A percentile compares a stretch with the other conserved stretches of the same genome.
These are phyloP conservation scores for Verticillium isaacii DNA, from an alignment of 2,329 filamentous ascomycete genomes.

Conservation along the genomic window DNA sequence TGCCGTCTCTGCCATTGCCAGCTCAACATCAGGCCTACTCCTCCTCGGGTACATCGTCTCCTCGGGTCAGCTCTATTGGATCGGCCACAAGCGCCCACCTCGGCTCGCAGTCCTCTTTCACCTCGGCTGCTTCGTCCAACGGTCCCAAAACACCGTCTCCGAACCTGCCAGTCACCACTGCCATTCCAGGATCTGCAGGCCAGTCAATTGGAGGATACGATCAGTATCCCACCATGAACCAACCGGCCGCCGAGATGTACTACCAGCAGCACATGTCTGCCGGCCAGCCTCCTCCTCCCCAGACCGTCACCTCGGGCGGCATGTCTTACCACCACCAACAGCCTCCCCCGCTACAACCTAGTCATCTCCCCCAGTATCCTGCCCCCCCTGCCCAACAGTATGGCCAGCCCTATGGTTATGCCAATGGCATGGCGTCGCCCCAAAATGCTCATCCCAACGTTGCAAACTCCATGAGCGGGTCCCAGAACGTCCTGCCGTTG, in stretches of 20 bases:
- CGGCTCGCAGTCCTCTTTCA: conserved; percentile 51
- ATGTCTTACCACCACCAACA: conserved; percentile 75
- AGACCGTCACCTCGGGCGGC: conserved; percentile 68
- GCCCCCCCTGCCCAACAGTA: conserved; percentile 54
- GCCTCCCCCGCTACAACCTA: conserved; percentile 69
- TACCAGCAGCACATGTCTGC: conserved; percentile 76
- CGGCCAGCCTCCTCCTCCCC: conserved; percentile 68
- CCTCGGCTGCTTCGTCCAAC: conserved; percentile 51
- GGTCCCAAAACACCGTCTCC: conserved; percentile 77
- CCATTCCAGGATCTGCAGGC: conserved; percentile 33
- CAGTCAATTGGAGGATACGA: conserved; percentile 35
- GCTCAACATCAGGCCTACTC: conserved; percentile 66
- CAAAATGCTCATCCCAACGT: conserved; percentile 63
- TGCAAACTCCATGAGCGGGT: conserved; percentile 61
- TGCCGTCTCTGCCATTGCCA: conserved; percentile 66
- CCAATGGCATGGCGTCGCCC: conserved; percentile 77
- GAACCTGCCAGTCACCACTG: conserved; percentile 49
- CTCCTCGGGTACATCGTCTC: conserved; percentile 63
- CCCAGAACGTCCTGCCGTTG: conserved; percentile 63
- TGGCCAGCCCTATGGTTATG: conserved; percentile 61
- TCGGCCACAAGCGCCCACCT: conserved; percentile 47
- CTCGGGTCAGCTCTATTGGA: conserved; percentile 71
- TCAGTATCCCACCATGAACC: conserved; percentile 68
- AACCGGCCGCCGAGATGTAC: conserved; percentile 77
- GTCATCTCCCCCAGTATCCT: conserved; percentile 59